phyloP scores from a whole-genome alignment of 148 eudicot species.

The Amaranthus hypochondriacus region DNA sequence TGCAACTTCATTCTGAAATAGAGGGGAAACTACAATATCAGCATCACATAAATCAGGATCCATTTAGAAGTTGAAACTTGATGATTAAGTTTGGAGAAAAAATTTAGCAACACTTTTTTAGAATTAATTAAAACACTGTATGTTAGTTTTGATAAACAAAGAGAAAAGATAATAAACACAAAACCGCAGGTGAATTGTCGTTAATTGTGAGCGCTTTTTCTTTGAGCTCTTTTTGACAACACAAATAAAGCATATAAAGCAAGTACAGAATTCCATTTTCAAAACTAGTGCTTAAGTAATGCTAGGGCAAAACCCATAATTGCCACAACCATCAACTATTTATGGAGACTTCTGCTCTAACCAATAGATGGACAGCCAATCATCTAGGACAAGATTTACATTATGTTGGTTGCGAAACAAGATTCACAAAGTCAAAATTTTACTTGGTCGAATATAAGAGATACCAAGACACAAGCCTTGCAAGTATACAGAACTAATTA shows the following conservation, averaged over 20 bases:
- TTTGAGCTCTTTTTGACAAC: background rate
- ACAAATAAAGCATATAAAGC: background rate
- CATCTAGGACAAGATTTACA: background rate
- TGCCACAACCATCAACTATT: background rate
- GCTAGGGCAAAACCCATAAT: background rate
- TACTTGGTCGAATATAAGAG: background rate
- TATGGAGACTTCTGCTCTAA: background rate
- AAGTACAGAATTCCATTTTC: background rate
- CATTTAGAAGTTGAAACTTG: background rate
- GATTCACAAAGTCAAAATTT: background rate
- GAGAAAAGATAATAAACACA: background rate
- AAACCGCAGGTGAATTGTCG: background rate
- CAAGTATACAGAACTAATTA: background rate
- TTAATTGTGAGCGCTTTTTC: background rate
- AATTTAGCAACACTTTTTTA: background rate
- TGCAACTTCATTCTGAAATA: conserved; percentile 82
- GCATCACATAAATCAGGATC: conserved; percentile 6
- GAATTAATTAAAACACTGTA: background rate
- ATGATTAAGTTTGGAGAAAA: background rate
- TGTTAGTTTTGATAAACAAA: background rate
- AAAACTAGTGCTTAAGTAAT: too few relatives aligned
- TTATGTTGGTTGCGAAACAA: background rate
- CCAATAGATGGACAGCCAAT: background rate
- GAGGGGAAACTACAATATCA: conserved; percentile 1
- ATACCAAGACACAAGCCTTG: background rate